phyloP scores from a whole-genome alignment of 352 stramenopile genomes.

The Elongisporangium undulatum region DNA sequence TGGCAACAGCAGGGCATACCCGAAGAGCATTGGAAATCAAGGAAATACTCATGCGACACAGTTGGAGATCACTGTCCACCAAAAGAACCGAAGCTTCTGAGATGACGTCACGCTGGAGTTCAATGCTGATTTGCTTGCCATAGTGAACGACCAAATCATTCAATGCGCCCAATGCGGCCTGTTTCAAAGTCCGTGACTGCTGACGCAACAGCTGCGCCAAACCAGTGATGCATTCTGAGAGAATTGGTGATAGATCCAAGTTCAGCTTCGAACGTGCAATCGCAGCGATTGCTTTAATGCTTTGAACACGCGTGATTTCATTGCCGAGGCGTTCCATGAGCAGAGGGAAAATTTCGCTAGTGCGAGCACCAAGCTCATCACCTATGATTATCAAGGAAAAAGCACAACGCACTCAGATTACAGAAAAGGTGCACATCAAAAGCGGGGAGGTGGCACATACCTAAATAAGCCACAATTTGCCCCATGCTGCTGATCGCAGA shows the following conservation, averaged over 20 bases:
- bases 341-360: constrained; percentile 85
- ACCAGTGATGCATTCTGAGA: constrained; percentile 82
- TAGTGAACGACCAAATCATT: constrained; percentile 87
- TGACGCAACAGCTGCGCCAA: constrained; percentile 93
- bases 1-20: constrained; percentile 54
- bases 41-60: constrained; percentile 93
- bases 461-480: constrained; percentile 79
- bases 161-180: constrained; percentile 91
- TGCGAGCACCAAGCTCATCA: constrained; percentile 74
- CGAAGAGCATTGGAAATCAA: constrained; percentile 77
- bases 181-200: constrained; percentile 94
- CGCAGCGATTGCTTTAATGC: constrained; percentile 93
- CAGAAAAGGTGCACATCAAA: constrained; percentile 27
- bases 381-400: constrained; percentile 23
- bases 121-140: constrained; percentile 53
- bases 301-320: constrained; percentile 96
- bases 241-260: constrained; percentile 90
- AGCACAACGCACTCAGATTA: constrained; percentile 9
- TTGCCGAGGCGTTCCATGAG: constrained; percentile 97
- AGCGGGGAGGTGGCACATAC: constrained; percentile 20
- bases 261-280: constrained; percentile 85
- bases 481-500: constrained; percentile 90
- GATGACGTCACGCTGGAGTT: constrained; percentile 89
- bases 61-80: constrained; percentile 94
- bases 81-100: constrained; percentile 90